phyloP scores from a whole-genome alignment of 495 filamentous ascomycete genomes.

The Lentithecium fluviatile region DNA sequence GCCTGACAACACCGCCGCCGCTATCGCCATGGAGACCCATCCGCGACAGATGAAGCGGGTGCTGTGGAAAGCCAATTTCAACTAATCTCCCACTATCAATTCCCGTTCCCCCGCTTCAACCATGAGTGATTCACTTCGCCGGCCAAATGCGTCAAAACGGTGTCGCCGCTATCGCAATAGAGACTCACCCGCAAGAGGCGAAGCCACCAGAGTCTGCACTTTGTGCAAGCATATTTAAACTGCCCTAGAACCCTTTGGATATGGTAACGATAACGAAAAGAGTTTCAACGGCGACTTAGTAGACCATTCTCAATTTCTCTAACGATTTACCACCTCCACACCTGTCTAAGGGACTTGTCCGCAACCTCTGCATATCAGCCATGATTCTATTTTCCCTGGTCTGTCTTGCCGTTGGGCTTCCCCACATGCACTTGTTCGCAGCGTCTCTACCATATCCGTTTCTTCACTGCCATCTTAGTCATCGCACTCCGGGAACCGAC shows the following conservation, averaged over 20 bases:
- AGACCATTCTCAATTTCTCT: conserved; percentile 30
- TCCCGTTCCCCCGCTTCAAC: too few species aligned
- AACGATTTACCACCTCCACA: conserved; percentile 44
- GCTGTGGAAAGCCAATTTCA: too few species aligned
- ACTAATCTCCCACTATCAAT: too few species aligned
- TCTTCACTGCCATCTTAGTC: conserved; percentile 38
- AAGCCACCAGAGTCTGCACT: too few species aligned
- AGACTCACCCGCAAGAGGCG: too few species aligned
- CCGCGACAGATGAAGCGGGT: too few species aligned
- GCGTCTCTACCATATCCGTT: conserved; percentile 26
- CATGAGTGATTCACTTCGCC: too few species aligned
- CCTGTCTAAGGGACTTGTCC: conserved; percentile 46
- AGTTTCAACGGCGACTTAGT: conserved; percentile 1
- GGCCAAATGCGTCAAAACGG: too few species aligned
- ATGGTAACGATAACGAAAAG: conserved; percentile 6
- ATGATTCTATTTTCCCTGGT: conserved; percentile 42
- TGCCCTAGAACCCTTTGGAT: conserved; percentile 16
- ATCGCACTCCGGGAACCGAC: conserved; percentile 56
- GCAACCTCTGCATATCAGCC: conserved; percentile 47
- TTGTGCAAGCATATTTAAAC: too few species aligned
- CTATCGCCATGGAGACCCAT: not conserved
- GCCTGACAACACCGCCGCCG: not conserved
- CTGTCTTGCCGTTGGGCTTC: conserved; percentile 47
- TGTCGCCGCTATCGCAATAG: too few species aligned
- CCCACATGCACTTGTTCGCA: conserved; percentile 31